Conservation (phyloP, 306 rosid species). For the Quercus mongolica region DNA sequence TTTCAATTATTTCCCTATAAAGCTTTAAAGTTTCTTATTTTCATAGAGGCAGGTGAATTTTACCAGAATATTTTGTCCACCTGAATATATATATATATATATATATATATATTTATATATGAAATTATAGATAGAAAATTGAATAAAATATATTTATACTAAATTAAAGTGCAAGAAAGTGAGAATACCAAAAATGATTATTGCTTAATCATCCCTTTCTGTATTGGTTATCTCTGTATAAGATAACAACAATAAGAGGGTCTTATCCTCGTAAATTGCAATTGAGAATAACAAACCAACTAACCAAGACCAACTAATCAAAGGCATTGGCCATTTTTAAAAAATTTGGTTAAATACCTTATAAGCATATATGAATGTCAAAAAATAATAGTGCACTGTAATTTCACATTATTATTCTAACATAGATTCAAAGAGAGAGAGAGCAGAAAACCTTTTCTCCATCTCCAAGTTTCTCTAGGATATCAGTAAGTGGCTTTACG, state of each 20-base stretch:
- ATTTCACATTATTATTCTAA: not conserved
- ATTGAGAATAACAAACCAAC: not conserved
- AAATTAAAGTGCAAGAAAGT: not conserved
- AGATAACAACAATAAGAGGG: not conserved
- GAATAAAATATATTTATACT: not conserved
- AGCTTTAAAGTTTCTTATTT: not conserved
- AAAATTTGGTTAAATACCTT: not conserved
- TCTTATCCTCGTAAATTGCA: not conserved
- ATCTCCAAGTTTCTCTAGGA: conserved; percentile 70
- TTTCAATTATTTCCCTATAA: not conserved
- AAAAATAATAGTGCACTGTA: not conserved
- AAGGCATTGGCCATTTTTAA: not conserved
- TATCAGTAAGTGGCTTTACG: conserved; percentile 78
- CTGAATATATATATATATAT: not conserved
- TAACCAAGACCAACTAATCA: not conserved
- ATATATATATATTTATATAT: no score
- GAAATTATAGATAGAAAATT: not conserved
- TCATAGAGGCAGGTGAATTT: not conserved
- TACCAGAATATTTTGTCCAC: not conserved
- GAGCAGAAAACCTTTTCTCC: conserved; percentile 59
- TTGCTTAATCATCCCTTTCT: not conserved
- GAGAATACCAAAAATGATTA: not conserved
- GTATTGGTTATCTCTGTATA: not conserved
- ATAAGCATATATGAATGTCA: not conserved
- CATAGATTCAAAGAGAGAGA: not conserved